Evolutionary conservation across 768 basidiomycete genomes (phyloP).

Genomic region (Strobilomyces confusus): DNA sequence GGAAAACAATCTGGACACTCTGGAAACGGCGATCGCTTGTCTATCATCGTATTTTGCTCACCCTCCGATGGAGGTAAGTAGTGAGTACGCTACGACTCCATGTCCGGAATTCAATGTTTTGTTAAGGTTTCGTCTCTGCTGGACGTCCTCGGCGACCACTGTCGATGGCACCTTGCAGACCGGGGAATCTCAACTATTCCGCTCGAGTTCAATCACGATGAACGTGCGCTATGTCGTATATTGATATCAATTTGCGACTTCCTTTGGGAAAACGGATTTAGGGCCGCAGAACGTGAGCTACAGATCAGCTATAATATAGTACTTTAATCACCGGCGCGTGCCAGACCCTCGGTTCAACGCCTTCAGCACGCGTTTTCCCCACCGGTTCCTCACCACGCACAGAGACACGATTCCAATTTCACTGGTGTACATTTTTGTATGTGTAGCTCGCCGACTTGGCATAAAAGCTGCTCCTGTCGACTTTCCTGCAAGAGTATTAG

Average conservation of each 20-base stretch:
- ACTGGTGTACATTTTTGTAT: slow-evolving; percentile 54
- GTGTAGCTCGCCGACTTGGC: slow-evolving; percentile 48
- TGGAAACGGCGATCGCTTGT: slow-evolving; percentile 46
- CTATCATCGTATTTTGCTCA: slow-evolving; percentile 52
- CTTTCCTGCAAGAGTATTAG: slow-evolving; percentile 55
- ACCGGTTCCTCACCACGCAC: slow-evolving; percentile 48
- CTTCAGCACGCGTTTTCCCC: slow-evolving; percentile 56
- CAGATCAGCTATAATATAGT: neutral
- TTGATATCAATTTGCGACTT: slow-evolving; percentile 47
- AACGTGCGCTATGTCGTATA: slow-evolving; percentile 25
- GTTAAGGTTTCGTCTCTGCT: slow-evolving; percentile 40
- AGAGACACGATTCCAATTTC: slow-evolving; percentile 56
- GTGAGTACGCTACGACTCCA: neutral
- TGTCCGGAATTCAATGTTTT: neutral
- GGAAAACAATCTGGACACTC: slow-evolving; percentile 18
- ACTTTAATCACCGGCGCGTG: neutral
- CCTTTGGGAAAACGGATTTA: slow-evolving; percentile 48
- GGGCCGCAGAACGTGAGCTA: slow-evolving; percentile 39
- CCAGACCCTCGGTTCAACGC: slow-evolving; percentile 39
- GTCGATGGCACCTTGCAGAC: slow-evolving; percentile 36
- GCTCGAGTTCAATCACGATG: slow-evolving; percentile 29
- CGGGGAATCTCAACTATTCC: slow-evolving; percentile 29
- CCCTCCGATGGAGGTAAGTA: slow-evolving; percentile 40
- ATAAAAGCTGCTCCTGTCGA: slow-evolving; percentile 50
- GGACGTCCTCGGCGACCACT: slow-evolving; percentile 36